phyloP scores from a whole-genome alignment of 1,284 basidiomycete species.

The Cutaneotrichosporon cavernicola region DNA sequence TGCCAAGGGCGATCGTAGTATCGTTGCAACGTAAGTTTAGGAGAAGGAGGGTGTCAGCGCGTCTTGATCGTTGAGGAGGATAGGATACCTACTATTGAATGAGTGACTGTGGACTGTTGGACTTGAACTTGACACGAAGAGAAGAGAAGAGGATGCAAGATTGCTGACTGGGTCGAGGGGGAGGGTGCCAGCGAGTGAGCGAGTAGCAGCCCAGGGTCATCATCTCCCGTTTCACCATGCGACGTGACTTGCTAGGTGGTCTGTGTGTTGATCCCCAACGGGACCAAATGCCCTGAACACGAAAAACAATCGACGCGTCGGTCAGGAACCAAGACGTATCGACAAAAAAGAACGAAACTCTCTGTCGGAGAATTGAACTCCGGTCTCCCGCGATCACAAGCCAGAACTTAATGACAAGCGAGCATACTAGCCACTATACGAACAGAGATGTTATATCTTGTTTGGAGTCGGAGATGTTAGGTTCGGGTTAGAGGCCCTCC shows the following conservation, averaged over 20 bases:
- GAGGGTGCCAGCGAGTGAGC: background rate
- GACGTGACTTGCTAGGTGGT: background rate
- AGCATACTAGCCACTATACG: conserved; percentile 3
- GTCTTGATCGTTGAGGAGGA: background rate
- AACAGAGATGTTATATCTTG: background rate
- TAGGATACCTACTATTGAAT: conserved; percentile 1
- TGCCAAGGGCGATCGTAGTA: too few relatives aligned
- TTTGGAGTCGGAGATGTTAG: too few relatives aligned
- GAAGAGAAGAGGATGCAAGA: background rate
- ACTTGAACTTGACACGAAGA: conserved; percentile 10
- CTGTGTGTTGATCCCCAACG: background rate
- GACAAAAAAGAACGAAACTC: background rate
- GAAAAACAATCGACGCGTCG: background rate
- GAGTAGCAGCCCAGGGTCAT: background rate
- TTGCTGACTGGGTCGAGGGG: background rate
- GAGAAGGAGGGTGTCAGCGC: background rate
- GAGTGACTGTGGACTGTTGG: conserved; percentile 4
- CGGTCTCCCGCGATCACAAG: background rate
- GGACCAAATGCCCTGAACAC: background rate
- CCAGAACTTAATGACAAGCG: background rate
- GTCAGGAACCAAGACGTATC: too few relatives aligned
- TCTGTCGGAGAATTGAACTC: conserved; percentile 3
- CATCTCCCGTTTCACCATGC: background rate
- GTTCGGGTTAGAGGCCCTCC: too few relatives aligned
- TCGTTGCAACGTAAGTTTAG: too few relatives aligned